Evolutionary conservation across 257 asterid genomes (phyloP), one percentile per base, ranked within the genome.

Genomic region (Jacaranda mimosifolia): DNA sequence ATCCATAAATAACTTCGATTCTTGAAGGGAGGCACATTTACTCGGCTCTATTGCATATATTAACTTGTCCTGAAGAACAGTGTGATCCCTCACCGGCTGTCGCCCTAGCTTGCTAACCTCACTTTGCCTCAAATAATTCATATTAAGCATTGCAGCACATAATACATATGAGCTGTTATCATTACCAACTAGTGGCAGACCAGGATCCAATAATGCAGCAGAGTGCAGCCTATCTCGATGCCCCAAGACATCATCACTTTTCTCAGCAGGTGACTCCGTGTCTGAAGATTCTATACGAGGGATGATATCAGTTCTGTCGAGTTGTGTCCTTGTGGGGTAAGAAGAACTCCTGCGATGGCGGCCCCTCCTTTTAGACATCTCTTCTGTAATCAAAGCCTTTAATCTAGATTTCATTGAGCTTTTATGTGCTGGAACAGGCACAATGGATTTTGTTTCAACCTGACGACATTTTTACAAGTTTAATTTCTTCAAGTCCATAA

Each of bases 281-380:
- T 17, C 63, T 5, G 82, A 62, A 60, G 77, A 70, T 39, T 77
- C 87, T 19, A 63, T 67, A 55, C 51, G 74, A 49, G 80, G 87
- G 17, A 70, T 43, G 43, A 86, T 56, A 40, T 45, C 52, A 49
- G 73, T 51, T 40, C 63, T 63, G 14, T 79, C 87, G 0, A 63
- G 56, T 5, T 69, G 83, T 19, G 73, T 51, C 40, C 81, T 70
- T 2, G 62, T 63, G 0, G 98, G 96, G 73, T 73, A 86, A 2
- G 97, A 91, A 9, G 93, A 81, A 82, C 90, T 90, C 46, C 98
- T 84, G n/a, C 69, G 79, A 77, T 89, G 97, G 18, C 90, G 87
- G 36, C 82, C 85, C 75, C 77, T 91, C 63, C 80, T 84, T 59
- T 75, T 84, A 5, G 81, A 60, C 79, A 82, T 79, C 81, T 94